Evolutionary conservation across 2,329 filamentous ascomycete species (phyloP), one percentile per base, ranked within the genome.

Genomic region (Arthrobotrys megalospora): DNA sequence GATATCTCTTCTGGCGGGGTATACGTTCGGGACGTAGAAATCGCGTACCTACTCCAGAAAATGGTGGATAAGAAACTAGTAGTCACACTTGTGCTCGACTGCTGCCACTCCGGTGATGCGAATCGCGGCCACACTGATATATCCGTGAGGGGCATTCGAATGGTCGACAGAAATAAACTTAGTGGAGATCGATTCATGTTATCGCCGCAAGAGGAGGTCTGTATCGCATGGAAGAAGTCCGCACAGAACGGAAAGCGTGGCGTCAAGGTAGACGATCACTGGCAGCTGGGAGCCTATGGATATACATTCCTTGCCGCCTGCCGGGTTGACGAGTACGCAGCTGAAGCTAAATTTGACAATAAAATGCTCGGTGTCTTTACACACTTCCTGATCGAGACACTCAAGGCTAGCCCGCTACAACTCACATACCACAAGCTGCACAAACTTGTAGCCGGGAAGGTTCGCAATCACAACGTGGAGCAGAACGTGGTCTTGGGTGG

Each of bases 11-110:
- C n/a, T 8, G 62, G 50, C 21, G 67, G 71, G 12, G 68, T 48
- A 0, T 79, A 76, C 67, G 21, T 80, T 8, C 67, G 66, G 10
- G 76, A 79, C 12, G 24, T 63, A 6, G 68, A 79, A 47, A 36
- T 81, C 11, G 68, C 80, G 16, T 19, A 36, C 21, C 32, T 65
- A 2, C 68, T 81, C 10, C 34, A 62, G 6, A 36, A 41, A 4
- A 81, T 81, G 71, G 72, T 71, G 0, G 34, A 69, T 10, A 79
- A 80, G 55, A 48, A 62, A 14, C 19, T 81, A 6, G 5, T 79
- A 5, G 70, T 80, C 2, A 80, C 79, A 3, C 11, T 80, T 47
- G 62, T 80, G 4, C 71, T 81, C 1, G 80, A 80, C 45, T 79
- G 78, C 63, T 81, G 81, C 43, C 67, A 79, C 21, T 78, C 79